These are phyloP conservation scores for Elsinoe fawcettii DNA, from an alignment of 2,329 filamentous ascomycete species.

Conservation along the genomic window DNA sequence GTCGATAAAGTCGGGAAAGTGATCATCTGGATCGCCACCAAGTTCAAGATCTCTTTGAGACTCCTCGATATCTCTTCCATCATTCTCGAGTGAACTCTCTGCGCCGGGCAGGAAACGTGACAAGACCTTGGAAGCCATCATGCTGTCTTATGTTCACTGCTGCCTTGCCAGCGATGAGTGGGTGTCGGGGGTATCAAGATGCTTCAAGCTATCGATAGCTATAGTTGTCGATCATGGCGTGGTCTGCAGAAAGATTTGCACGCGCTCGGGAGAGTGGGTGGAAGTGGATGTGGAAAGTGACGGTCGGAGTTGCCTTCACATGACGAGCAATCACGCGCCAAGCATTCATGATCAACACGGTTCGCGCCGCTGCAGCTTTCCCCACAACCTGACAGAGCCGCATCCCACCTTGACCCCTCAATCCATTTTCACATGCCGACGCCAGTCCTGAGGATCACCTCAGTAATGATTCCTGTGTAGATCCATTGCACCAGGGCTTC, in stretches of 20 bases:
- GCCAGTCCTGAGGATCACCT: no score
- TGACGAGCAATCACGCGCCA: conserved; percentile 15
- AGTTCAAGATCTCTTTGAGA: conserved; percentile 41
- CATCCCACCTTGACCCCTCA: conserved; percentile 8
- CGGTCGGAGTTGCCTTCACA: background rate
- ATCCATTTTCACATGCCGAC: background rate
- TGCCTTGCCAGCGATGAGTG: background rate
- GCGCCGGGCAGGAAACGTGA: conserved; percentile 41
- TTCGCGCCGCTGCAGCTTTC: conserved; percentile 3
- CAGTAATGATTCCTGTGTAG: no score
- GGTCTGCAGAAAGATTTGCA: background rate
- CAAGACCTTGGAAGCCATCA: conserved; percentile 48
- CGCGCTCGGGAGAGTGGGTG: background rate
- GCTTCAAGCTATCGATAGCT: background rate
- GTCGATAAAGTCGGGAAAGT: conserved; percentile 49
- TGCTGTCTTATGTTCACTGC: conserved; percentile 19
- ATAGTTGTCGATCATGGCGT: background rate
- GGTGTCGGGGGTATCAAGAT: background rate
- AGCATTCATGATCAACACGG: conserved; percentile 12
- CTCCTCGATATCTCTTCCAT: conserved; percentile 34
- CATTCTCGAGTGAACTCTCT: conserved; percentile 35
- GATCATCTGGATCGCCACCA: conserved; percentile 40
- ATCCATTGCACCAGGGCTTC: no score
- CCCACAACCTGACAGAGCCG: conserved; percentile 1
- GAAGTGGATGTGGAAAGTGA: background rate